phyloP scores from a whole-genome alignment of 306 rosid genomes.

The Prunus mira region DNA sequence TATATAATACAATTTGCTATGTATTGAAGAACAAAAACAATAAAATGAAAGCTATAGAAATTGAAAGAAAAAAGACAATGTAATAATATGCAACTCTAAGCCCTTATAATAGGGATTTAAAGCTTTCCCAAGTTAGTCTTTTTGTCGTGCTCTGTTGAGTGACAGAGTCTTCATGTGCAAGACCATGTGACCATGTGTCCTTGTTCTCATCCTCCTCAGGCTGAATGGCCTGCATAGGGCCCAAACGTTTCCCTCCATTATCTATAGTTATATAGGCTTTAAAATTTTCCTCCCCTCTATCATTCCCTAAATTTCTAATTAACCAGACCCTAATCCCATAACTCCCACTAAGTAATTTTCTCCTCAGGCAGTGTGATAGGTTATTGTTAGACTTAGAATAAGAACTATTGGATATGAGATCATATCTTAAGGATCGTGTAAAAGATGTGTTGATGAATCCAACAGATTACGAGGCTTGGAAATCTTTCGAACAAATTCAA shows the following conservation, averaged over 20 bases:
- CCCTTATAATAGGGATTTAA: background rate
- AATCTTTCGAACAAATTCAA: too few species aligned
- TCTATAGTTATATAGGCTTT: background rate
- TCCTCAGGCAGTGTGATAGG: background rate
- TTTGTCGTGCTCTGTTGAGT: constrained; percentile 37
- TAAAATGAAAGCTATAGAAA: constrained; percentile 3
- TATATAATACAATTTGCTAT: background rate
- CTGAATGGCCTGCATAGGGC: constrained; percentile 34
- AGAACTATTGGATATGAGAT: too few species aligned
- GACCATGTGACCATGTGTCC: constrained; percentile 80
- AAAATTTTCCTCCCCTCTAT: background rate
- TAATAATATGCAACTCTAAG: constrained; percentile 20
- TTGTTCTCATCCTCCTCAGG: constrained; percentile 32
- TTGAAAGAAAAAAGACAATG: constrained; percentile 15
- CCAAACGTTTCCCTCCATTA: constrained; percentile 29
- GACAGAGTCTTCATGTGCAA: constrained; percentile 55
- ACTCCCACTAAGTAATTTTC: background rate
- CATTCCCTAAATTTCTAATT: background rate
- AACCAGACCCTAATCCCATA: background rate
- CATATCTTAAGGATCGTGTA: too few species aligned
- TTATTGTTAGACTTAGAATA: background rate
- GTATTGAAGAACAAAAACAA: background rate
- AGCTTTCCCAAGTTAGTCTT: background rate
- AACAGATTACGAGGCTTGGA: too few species aligned
- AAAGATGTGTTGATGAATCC: too few species aligned